Percentiles rank a stretch among this genome's conserved stretches.
These are phyloP conservation scores for Mycena chlorophos DNA, from an alignment of 768 basidiomycete species.

Conservation along the genomic window DNA sequence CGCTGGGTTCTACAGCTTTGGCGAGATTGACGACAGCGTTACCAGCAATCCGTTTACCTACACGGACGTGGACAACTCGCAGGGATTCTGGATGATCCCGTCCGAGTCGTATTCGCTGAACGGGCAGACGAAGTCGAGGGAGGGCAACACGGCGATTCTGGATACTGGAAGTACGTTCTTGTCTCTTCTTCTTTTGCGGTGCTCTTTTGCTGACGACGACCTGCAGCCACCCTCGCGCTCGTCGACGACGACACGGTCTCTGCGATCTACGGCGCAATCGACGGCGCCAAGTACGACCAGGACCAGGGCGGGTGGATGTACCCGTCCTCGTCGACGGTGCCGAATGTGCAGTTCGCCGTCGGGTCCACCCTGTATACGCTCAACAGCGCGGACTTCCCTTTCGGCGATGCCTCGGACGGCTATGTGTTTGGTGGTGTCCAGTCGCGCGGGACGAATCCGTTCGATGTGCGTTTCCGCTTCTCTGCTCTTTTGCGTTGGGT, in stretches of 20 bases:
- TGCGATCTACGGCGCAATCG: slow-evolving; percentile 35
- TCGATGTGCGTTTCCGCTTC: slow-evolving; percentile 12
- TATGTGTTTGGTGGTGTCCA: slow-evolving; percentile 26
- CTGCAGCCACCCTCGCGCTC: slow-evolving; percentile 19
- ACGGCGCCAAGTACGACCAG: slow-evolving; percentile 36
- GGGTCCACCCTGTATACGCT: slow-evolving; percentile 34
- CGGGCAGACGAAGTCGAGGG: slow-evolving; percentile 27
- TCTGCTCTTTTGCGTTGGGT: not conserved
- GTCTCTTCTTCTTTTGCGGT: slow-evolving; percentile 8
- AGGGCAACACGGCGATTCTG: slow-evolving; percentile 32
- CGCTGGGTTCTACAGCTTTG: slow-evolving; percentile 42
- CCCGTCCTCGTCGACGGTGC: slow-evolving; percentile 32
- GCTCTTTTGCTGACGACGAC: not conserved
- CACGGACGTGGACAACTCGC: slow-evolving; percentile 28
- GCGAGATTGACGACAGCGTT: slow-evolving; percentile 32
- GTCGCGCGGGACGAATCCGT: slow-evolving; percentile 21
- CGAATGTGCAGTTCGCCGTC: slow-evolving; percentile 34
- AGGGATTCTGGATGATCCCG: slow-evolving; percentile 41
- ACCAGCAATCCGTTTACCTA: slow-evolving; percentile 28
- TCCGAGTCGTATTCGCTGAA: slow-evolving; percentile 27
- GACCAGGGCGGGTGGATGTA: slow-evolving; percentile 39
- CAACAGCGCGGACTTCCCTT: slow-evolving; percentile 24
- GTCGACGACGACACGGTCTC: slow-evolving; percentile 34
- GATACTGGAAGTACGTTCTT: slow-evolving; percentile 39
- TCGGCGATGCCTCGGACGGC: slow-evolving; percentile 25